A percentile compares a stretch with the other conserved stretches of the same genome.
phyloP scores from a whole-genome alignment of 495 filamentous ascomycete genomes.

The Neurospora sp. region DNA sequence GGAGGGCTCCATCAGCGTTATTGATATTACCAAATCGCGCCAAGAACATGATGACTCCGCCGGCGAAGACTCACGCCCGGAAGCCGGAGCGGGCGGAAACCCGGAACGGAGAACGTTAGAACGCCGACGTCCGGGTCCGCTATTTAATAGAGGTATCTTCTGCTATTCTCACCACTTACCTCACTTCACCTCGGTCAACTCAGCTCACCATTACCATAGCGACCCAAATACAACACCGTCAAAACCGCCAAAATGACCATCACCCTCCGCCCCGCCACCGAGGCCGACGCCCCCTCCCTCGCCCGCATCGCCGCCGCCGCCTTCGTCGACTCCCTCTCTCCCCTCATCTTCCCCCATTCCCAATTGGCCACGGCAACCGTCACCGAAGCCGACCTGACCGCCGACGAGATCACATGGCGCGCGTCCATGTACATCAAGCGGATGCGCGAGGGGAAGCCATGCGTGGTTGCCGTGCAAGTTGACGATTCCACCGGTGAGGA shows the following conservation, averaged over 20 bases:
- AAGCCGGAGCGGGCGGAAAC: too few species aligned
- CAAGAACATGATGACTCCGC: too few species aligned
- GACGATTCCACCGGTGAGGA: background rate
- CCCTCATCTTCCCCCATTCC: conserved; percentile 10
- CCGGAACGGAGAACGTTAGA: too few species aligned
- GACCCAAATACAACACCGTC: too few species aligned
- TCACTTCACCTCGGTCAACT: too few species aligned
- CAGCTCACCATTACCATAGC: too few species aligned
- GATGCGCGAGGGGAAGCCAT: conserved; percentile 10
- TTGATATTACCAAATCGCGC: too few species aligned
- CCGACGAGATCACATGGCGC: conserved; percentile 14
- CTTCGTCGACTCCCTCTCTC: conserved; percentile 9
- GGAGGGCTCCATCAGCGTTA: too few species aligned
- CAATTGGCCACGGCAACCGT: conserved; percentile 1
- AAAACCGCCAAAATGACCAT: conserved; percentile 9
- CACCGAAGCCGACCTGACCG: background rate
- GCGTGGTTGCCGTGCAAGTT: conserved; percentile 14
- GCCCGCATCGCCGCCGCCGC: conserved; percentile 10
- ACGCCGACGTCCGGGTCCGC: too few species aligned
- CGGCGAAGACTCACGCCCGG: too few species aligned
- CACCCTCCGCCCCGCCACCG: conserved; percentile 9
- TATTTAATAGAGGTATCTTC: too few species aligned
- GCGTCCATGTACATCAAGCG: conserved; percentile 1
- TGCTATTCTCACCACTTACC: too few species aligned
- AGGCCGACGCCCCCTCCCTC: conserved; percentile 6